phyloP scores from a whole-genome alignment of 2,329 filamentous ascomycete genomes.

The Pestalotiopsis fici region DNA sequence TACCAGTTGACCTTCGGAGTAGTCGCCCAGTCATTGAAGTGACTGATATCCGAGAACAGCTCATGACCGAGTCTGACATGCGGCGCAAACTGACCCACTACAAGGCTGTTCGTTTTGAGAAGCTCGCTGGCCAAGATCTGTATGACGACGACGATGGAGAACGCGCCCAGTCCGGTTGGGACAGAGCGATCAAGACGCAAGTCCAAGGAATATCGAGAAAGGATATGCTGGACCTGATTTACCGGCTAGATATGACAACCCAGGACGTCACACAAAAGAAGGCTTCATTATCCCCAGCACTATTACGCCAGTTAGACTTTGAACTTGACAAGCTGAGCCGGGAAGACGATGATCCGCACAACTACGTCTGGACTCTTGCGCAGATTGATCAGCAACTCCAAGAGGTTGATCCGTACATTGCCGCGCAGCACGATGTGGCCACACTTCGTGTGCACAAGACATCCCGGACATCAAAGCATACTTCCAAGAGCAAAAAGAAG shows the following conservation, averaged over 20 bases:
- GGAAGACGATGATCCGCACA: slow-evolving; percentile 33
- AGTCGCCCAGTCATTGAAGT: slow-evolving; percentile 17
- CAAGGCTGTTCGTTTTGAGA: slow-evolving; percentile 43
- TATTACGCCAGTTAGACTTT: slow-evolving; percentile 44
- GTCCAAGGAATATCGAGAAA: slow-evolving; percentile 37
- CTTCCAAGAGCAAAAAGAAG: slow-evolving; percentile 9
- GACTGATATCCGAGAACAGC: slow-evolving; percentile 38
- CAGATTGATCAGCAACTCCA: slow-evolving; percentile 44
- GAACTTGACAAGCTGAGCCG: slow-evolving; percentile 34
- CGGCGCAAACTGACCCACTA: slow-evolving; percentile 40
- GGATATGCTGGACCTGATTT: slow-evolving; percentile 37
- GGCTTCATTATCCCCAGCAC: slow-evolving; percentile 30
- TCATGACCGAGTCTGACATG: slow-evolving; percentile 38
- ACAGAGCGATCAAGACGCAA: slow-evolving; percentile 31
- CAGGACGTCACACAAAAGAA: slow-evolving; percentile 38
- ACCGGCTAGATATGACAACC: slow-evolving; percentile 35
- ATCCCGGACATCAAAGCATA: neutral
- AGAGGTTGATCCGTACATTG: slow-evolving; percentile 22
- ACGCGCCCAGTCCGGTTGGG: slow-evolving; percentile 38
- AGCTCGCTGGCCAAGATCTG: slow-evolving; percentile 28
- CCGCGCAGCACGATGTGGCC: neutral
- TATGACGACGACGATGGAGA: slow-evolving; percentile 36
- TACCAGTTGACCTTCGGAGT: slow-evolving; percentile 2
- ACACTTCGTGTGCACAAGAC: neutral
- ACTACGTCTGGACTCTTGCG: slow-evolving; percentile 41